Base-by-base conservation (phyloP, 2,329 filamentous ascomycete genomes). In the Tricladium varicosporioides region DNA sequence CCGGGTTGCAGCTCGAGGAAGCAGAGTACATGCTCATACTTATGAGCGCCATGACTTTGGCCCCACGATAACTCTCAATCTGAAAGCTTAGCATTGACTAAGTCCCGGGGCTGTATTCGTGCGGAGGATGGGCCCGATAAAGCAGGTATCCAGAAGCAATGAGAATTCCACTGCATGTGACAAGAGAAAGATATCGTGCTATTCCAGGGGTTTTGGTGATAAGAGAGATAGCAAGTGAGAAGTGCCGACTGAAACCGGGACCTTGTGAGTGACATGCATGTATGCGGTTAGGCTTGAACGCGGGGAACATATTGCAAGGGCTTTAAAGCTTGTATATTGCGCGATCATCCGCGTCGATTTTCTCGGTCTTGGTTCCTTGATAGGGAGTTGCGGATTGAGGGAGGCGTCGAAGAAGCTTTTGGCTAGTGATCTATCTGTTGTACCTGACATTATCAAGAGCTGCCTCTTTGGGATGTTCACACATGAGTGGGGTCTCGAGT, bases 131-230 rank as follows among this genome's bases (percentile, higher is more conserved):
- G 16, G 32, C 51, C 15, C 15, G 14, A 54, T 40, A 19, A 31
- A 54, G 51, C 16, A 54, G 51, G 51, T 54, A 27, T 43, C 15
- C n/a, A 36, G 51, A 54, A 54, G 14, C 19, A 40, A 16, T 5
- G 19, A 19, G 19, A 44, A 43, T 54, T 54, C 51, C 44, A 54
- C 47, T 15, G 43, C 51, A 16, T 32, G 15, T 47, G 44, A 40
- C 44, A 10, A 40, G 11, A 47, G 44, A 32, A 47, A 54, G 32
- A 43, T 36, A 43, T 14, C 22, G 22, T 27, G 22, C 22, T 27
- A 27, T 27, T 3, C 22, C 22, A 27, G 22, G 22, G 22, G 22
- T 3, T 27, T 27, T 27, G 22, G 16, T 54, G 51, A 54, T 8
- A 14, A 16, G 27, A 19, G 27, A 47, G 51, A 54, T 54, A 54